These are phyloP conservation scores for Ulmus americana DNA, from an alignment of 331 rosid genomes.

Conservation along the genomic window DNA sequence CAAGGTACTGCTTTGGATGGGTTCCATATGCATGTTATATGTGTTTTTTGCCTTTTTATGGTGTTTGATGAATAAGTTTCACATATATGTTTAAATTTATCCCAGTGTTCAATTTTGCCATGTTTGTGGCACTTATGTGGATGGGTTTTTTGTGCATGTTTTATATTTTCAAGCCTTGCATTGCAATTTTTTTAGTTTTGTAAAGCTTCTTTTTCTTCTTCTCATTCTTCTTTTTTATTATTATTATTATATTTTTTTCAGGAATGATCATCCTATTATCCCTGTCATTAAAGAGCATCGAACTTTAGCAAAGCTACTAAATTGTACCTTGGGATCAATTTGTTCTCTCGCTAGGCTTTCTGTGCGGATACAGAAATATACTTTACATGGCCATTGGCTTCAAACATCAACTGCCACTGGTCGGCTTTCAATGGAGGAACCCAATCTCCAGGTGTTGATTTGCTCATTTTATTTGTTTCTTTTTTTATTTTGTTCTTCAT, in stretches of 20 bases:
- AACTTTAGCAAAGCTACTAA: slow-evolving; percentile 77
- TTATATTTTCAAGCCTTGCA: slow-evolving; percentile 9
- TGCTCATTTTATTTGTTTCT: slow-evolving; percentile 4
- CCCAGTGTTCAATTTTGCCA: background rate
- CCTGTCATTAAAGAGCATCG: slow-evolving; percentile 92
- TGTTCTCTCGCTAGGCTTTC: slow-evolving; percentile 77
- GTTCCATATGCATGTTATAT: background rate
- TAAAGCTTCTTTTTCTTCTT: too few species aligned
- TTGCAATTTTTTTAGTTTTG: too few species aligned
- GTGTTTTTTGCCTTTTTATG: background rate
- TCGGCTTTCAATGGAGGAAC: slow-evolving; percentile 97
- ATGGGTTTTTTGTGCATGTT: slow-evolving; percentile 3
- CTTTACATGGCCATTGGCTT: slow-evolving; percentile 93
- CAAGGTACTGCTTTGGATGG: background rate
- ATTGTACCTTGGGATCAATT: slow-evolving; percentile 83
- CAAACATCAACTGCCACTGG: slow-evolving; percentile 98
- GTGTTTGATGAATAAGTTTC: too few species aligned
- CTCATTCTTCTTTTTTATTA: too few species aligned
- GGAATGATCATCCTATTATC: slow-evolving; percentile 88
- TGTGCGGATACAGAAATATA: slow-evolving; percentile 62
- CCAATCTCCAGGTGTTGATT: slow-evolving; percentile 84
- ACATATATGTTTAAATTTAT: too few species aligned
- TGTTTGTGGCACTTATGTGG: background rate
- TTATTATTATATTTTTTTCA: slow-evolving; percentile 39
- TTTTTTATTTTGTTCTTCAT: slow-evolving; percentile 4